Evolutionary conservation across 2,329 filamentous ascomycete species (phyloP).

Genomic region (Cladosporium sp.): DNA sequence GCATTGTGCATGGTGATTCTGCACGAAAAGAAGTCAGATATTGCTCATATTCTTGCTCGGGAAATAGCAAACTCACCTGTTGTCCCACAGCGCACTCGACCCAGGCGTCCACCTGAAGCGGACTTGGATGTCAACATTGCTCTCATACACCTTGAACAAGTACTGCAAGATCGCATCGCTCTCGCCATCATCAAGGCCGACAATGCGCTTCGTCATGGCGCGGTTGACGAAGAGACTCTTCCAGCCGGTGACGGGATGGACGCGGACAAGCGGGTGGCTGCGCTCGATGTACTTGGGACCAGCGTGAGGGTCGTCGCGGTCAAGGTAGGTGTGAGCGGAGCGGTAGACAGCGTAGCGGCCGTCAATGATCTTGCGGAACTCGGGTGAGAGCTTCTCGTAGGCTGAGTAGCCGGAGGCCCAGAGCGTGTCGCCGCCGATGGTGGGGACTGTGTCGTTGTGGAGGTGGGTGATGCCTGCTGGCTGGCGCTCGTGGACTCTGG

Average conservation of each 20-base stretch:
- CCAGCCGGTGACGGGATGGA: slow-evolving; percentile 71
- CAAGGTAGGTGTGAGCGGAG: slow-evolving; percentile 64
- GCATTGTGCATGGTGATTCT: slow-evolving; percentile 61
- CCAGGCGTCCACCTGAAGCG: slow-evolving; percentile 66
- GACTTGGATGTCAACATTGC: slow-evolving; percentile 66
- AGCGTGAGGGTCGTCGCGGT: slow-evolving; percentile 56
- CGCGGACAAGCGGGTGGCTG: slow-evolving; percentile 63
- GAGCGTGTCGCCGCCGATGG: slow-evolving; percentile 64
- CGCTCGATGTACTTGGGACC: slow-evolving; percentile 66
- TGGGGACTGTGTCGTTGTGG: slow-evolving; percentile 51
- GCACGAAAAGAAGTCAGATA: not conserved
- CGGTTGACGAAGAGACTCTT: slow-evolving; percentile 70
- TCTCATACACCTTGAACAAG: slow-evolving; percentile 63
- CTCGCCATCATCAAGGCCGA: slow-evolving; percentile 65
- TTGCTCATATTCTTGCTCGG: no score
- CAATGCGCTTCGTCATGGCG: slow-evolving; percentile 63
- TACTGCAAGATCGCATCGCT: slow-evolving; percentile 65
- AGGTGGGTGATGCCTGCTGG: slow-evolving; percentile 53
- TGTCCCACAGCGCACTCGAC: slow-evolving; percentile 68
- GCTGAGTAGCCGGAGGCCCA: slow-evolving; percentile 69
- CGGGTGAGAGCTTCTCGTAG: slow-evolving; percentile 68
- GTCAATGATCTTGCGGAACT: slow-evolving; percentile 67
- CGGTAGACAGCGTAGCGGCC: slow-evolving; percentile 61
- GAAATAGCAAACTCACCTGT: slow-evolving; percentile 37
- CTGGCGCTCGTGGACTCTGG: slow-evolving; percentile 61